A percentile compares a stretch with the other conserved stretches of the same genome.
Conservation (phyloP, 805 yeast species). For the Candida railenensis region DNA sequence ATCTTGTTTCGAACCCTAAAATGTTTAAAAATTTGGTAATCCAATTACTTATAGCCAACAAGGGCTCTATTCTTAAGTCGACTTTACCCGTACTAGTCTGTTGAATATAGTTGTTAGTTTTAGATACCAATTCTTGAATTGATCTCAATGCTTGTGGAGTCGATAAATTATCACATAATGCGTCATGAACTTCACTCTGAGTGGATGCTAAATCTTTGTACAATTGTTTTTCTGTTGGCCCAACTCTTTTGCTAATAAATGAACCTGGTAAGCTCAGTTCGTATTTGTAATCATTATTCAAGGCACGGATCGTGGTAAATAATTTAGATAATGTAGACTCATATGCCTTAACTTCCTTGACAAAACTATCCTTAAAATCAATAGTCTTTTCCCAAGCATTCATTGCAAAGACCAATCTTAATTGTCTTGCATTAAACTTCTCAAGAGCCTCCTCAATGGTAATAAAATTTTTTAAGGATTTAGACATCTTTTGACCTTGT, state of each 20-base stretch:
- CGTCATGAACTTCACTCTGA: conserved; percentile 62
- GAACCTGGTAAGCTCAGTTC: conserved; percentile 36
- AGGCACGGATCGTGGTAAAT: conserved; percentile 84
- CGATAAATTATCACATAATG: conserved; percentile 86
- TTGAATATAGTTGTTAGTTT: conserved; percentile 69
- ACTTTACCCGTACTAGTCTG: conserved; percentile 36
- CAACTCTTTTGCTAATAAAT: conserved; percentile 61
- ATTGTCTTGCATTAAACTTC: conserved; percentile 71
- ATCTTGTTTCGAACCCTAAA: conserved; percentile 73
- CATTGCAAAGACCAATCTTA: conserved; percentile 86
- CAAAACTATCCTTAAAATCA: conserved; percentile 83
- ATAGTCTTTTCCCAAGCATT: conserved; percentile 91
- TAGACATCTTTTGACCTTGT: conserved; percentile 98
- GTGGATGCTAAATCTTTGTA: conserved; percentile 48
- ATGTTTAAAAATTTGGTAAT: conserved; percentile 67
- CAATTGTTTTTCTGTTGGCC: conserved; percentile 54
- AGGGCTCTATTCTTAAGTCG: conserved; percentile 63
- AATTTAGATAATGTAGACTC: conserved; percentile 79
- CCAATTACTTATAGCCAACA: conserved; percentile 64
- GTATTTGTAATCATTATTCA: conserved; percentile 63
- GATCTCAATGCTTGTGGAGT: conserved; percentile 72
- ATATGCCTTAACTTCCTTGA: conserved; percentile 71
- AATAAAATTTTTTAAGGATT: conserved; percentile 90
- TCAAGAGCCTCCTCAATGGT: conserved; percentile 87
- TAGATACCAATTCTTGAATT: conserved; percentile 66